Evolutionary conservation across 441 rosid genomes (phyloP).

Genomic region (Gossypium schwendimanii): DNA sequence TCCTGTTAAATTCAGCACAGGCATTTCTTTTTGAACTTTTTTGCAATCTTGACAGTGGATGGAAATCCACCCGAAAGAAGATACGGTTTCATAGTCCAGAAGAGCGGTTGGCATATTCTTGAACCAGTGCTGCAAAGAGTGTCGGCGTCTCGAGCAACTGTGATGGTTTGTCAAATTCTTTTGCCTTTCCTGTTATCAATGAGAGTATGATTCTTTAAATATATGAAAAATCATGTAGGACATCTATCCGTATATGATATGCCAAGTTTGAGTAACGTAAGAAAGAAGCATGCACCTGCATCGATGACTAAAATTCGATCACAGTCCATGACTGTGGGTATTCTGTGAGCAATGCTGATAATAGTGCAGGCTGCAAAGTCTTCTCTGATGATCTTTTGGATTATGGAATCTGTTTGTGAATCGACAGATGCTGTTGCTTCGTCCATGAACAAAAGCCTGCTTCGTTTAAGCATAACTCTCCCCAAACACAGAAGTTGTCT

Average conservation of each 20-base stretch:
- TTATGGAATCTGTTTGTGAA: conserved; percentile 80
- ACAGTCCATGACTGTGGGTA: conserved; percentile 92
- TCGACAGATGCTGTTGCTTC: conserved; percentile 96
- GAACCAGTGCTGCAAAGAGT: too few species aligned
- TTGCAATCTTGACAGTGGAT: too few species aligned
- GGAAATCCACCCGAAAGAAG: too few species aligned
- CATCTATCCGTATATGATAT: background rate
- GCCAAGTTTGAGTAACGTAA: background rate
- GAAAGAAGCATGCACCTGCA: conserved; percentile 41
- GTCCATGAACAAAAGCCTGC: conserved; percentile 72
- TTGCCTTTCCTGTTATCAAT: too few species aligned
- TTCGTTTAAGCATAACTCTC: conserved; percentile 80
- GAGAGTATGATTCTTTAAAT: background rate
- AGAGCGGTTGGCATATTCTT: too few species aligned
- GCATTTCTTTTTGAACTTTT: too few species aligned
- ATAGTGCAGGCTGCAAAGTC: conserved; percentile 73
- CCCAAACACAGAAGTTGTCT: conserved; percentile 86
- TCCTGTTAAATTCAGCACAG: too few species aligned
- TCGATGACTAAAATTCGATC: conserved; percentile 74
- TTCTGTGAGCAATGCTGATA: conserved; percentile 90
- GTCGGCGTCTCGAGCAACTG: too few species aligned
- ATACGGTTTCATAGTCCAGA: too few species aligned
- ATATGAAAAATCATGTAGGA: background rate
- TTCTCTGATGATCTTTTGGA: conserved; percentile 61
- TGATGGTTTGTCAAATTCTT: too few species aligned